These are phyloP conservation scores for Trichoderma sp. DNA, from an alignment of 2,329 filamentous ascomycete genomes.

Conservation along the genomic window DNA sequence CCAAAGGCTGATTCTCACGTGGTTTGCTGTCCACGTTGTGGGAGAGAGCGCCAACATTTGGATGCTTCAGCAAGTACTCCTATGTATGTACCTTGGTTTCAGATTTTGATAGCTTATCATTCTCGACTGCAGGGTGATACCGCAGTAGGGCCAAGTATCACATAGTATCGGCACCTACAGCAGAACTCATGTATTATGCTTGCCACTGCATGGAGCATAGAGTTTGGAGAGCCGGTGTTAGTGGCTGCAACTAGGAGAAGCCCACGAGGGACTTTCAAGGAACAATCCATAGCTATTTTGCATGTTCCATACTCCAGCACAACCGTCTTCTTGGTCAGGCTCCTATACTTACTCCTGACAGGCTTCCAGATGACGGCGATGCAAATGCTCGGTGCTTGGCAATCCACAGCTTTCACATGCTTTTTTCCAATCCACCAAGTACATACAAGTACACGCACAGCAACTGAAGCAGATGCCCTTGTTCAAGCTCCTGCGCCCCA, in stretches of 20 bases:
- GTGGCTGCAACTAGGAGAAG: neutral
- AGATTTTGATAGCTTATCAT: neutral
- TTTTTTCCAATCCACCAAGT: neutral
- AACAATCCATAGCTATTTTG: neutral
- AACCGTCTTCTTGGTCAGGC: neutral
- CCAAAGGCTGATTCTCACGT: neutral
- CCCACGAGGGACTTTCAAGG: neutral
- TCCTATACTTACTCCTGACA: neutral
- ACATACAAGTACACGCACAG: too few species aligned
- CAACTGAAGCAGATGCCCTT: neutral
- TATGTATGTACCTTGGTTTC: neutral
- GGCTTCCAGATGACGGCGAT: neutral
- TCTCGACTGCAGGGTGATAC: neutral
- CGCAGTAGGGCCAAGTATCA: too few species aligned
- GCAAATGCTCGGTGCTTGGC: neutral
- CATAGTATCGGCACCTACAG: too few species aligned
- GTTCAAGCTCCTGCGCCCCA: slow-evolving; percentile 10
- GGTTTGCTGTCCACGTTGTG: neutral
- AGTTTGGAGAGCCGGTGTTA: neutral
- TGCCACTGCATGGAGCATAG: slow-evolving; percentile 4
- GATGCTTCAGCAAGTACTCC: neutral
- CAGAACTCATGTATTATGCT: neutral
- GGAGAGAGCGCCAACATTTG: neutral
- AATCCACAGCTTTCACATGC: slow-evolving; percentile 20
- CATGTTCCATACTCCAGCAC: neutral